Base-by-base conservation (phyloP, 2,329 filamentous ascomycete species). In the Waltergamsia citrina region DNA sequence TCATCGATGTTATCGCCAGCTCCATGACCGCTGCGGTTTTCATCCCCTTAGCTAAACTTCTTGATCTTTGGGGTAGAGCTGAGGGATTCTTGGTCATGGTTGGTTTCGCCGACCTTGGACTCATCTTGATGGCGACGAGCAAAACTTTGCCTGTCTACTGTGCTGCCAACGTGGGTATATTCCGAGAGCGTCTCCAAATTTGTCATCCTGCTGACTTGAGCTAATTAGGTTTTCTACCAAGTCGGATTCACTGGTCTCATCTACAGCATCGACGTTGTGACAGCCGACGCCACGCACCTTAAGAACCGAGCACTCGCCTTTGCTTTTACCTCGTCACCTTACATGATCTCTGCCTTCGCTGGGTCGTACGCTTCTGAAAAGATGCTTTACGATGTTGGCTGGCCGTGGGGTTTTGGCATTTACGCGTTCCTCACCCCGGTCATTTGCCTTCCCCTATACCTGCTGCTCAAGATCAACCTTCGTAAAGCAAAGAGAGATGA, bases 221-320 rank as follows among this genome's bases (percentile, higher is more conserved):
- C n/a, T n/a, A n/a, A n/a, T 15, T 28, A 42, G 37, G 37, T 80
- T 3, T 73, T 81, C 39, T 80, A 80, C 46, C 70, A 65, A 37
- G 65, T 74, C 32, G 77, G 76, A 16, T 47, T 45, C 28, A 43
- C 68, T 10, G 74, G 73, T 11, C 56, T 81, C 25, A 63, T 66
- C 27, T 80, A 76, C 43, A 63, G 67, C 22, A 58, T 79, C 23
- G 66, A 69, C 40, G 69, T 82, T 14, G 71, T 81, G 45, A 71
- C 76, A 35, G 73, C 77, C 19, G 78, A 82, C 45, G 78, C 74
- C 33, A 51, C 45, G 6, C 33, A 32, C 1, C 36, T 55, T 7
- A 43, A 41, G 29, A 54, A 55, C 21, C 43, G 52, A 30, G 50
- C 47, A 5, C 33, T 57, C 5, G 49, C 44, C 16, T 51, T 47